Evolutionary conservation across 2,329 filamentous ascomycete genomes (phyloP).

Genomic region (Xenoacremonium recifei): DNA sequence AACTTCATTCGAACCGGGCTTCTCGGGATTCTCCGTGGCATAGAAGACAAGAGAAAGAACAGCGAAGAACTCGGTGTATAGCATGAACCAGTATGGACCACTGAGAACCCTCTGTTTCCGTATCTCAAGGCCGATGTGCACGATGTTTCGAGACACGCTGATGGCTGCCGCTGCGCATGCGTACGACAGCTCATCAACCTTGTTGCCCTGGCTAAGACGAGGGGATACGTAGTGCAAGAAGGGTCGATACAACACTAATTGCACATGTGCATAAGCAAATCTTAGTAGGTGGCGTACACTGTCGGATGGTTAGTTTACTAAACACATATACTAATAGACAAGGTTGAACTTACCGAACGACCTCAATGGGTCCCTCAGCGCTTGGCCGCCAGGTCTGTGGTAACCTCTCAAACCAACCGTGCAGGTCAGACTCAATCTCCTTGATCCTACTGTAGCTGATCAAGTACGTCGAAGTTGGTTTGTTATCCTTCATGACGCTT

Average conservation of each 20-base stretch:
- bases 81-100: conserved; percentile 83
- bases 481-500: conserved; percentile 40
- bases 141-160: conserved; percentile 67
- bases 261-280: conserved; percentile 79
- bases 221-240: conserved; percentile 82
- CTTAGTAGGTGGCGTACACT: conserved; percentile 72
- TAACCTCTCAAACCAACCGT: conserved; percentile 63
- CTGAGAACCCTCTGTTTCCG: conserved; percentile 72
- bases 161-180: conserved; percentile 65
- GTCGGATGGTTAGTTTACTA: neutral
- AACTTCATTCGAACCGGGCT: conserved; percentile 72
- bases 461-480: conserved; percentile 52
- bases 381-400: conserved; percentile 78
- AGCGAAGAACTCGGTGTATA: conserved; percentile 81
- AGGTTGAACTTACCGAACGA: conserved; percentile 63
- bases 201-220: conserved; percentile 51
- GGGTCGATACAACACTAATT: conserved; percentile 78
- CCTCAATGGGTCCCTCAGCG: conserved; percentile 69
- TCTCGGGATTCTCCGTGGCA: conserved; percentile 76
- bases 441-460: conserved; percentile 64
- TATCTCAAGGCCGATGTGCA: conserved; percentile 78
- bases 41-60: conserved; percentile 79
- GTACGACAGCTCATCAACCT: conserved; percentile 74
- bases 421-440: conserved; percentile 62
- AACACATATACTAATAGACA: neutral